These are phyloP conservation scores for Metschnikowia vanudenii DNA, from an alignment of 805 yeast species.

Conservation along the genomic window DNA sequence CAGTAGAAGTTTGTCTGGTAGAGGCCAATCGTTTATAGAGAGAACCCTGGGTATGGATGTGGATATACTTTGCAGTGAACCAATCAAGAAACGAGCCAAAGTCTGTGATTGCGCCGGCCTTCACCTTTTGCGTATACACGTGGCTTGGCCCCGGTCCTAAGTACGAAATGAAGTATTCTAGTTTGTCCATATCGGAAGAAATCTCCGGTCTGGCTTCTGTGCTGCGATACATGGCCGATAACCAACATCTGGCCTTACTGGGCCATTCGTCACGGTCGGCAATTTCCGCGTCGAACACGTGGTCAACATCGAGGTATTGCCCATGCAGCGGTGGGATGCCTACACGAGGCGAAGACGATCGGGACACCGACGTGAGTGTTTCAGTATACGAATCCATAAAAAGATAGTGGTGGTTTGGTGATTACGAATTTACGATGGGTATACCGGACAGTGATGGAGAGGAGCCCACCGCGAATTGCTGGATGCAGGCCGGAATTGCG, in stretches of 20 bases:
- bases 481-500: no score
- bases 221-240: not conserved
- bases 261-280: conserved; percentile 2
- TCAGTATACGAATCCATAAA: no score
- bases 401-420: no score
- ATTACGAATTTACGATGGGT: no score
- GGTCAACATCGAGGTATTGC: not conserved
- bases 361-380: no score
- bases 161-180: not conserved
- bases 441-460: no score
- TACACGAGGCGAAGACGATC: no score
- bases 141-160: not conserved
- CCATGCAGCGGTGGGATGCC: not conserved
- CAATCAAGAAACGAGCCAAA: not conserved
- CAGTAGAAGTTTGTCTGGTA: not conserved
- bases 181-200: not conserved
- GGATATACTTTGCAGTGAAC: not conserved
- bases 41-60: not conserved
- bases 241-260: not conserved
- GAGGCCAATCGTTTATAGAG: not conserved
- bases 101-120: not conserved
- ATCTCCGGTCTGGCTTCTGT: not conserved
- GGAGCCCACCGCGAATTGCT: no score
- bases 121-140: not conserved
- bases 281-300: not conserved